These are phyloP conservation scores for Cyphellophora attinorum DNA, from an alignment of 2,329 filamentous ascomycete genomes.

Conservation along the genomic window DNA sequence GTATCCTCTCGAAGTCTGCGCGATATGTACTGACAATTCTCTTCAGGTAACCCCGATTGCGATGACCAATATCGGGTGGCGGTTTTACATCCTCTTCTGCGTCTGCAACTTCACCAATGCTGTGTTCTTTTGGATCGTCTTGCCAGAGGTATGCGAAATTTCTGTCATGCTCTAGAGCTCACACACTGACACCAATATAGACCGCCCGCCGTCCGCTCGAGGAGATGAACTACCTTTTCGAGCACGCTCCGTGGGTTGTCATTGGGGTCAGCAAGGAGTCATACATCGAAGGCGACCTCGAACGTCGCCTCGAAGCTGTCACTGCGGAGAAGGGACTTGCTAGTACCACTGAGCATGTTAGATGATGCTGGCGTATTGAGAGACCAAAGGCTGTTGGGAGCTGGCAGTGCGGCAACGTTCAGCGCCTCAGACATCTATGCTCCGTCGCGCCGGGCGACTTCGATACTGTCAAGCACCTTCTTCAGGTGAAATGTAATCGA, in stretches of 20 bases:
- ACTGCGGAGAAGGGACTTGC: conserved; percentile 48
- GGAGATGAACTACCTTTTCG: conserved; percentile 59
- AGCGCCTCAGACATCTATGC: too few relatives aligned
- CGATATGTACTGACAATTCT: conserved; percentile 1
- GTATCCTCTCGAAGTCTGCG: too few relatives aligned
- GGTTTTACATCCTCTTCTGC: conserved; percentile 52
- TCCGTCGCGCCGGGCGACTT: too few relatives aligned
- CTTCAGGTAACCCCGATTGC: conserved; percentile 54
- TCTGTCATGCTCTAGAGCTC: too few relatives aligned
- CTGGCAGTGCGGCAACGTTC: too few relatives aligned
- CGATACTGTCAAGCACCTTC: too few relatives aligned
- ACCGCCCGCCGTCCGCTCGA: conserved; percentile 49
- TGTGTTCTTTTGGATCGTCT: conserved; percentile 56
- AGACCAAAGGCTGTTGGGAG: too few relatives aligned
- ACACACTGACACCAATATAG: too few relatives aligned
- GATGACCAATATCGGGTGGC: conserved; percentile 45
- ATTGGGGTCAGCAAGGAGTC: conserved; percentile 45
- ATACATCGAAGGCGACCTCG: conserved; percentile 48
- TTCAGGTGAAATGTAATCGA: too few relatives aligned
- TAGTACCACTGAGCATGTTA: too few relatives aligned
- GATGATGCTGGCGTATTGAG: too few relatives aligned
- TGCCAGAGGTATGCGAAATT: too few relatives aligned
- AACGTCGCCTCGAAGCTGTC: conserved; percentile 49
- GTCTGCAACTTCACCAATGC: conserved; percentile 62
- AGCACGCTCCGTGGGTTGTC: conserved; percentile 55